These are phyloP conservation scores for Hymenoscyphus fraxineus DNA, from an alignment of 2,329 filamentous ascomycete species.

Conservation along the genomic window DNA sequence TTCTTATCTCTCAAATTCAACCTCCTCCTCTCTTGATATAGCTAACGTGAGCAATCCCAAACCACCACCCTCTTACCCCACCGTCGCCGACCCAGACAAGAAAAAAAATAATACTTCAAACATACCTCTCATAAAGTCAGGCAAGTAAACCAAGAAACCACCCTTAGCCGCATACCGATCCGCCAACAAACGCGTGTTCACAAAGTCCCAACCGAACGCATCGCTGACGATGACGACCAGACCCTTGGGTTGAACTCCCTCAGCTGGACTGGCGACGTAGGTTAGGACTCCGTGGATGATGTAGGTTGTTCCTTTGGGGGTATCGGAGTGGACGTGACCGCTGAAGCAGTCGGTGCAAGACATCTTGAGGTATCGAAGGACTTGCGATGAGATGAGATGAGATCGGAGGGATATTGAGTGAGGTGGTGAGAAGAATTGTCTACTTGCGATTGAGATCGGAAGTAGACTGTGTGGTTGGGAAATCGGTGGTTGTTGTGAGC, in stretches of 20 bases:
- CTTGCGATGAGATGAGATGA: background rate
- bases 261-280: conserved; percentile 41
- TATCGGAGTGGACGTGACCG: conserved; percentile 40
- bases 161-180: conserved; percentile 47
- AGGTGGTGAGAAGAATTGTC: too few relatives aligned
- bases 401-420: too few relatives aligned
- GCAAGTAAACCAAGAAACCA: conserved; percentile 44
- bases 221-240: conserved; percentile 48
- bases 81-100: background rate
- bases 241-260: conserved; percentile 36
- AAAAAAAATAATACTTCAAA: background rate
- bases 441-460: too few relatives aligned
- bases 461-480: too few relatives aligned
- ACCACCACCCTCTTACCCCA: background rate
- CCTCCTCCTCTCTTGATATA: background rate
- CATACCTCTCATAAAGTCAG: conserved; percentile 49
- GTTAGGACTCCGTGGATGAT: conserved; percentile 42
- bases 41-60: too few relatives aligned
- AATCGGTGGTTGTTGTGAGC: too few relatives aligned
- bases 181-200: conserved; percentile 46
- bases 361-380: too few relatives aligned
- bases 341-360: conserved; percentile 33
- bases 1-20: background rate
- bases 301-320: conserved; percentile 39
- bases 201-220: conserved; percentile 48